Conservation (phyloP, 331 rosid genomes). For the Phaseolus coccineus region DNA sequence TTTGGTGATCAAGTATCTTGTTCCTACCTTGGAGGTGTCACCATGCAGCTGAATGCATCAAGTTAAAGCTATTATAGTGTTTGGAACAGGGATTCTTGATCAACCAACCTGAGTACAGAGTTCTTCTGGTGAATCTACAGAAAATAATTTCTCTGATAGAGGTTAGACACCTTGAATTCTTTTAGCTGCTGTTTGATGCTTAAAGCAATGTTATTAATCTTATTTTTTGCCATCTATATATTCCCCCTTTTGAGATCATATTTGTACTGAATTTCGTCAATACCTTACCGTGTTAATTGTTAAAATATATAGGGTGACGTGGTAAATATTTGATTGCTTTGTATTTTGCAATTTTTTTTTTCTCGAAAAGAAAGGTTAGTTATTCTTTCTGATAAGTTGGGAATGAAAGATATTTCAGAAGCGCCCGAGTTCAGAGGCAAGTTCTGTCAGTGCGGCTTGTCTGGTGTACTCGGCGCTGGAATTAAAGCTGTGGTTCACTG, state of each 20-base stretch:
- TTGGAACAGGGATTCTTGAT: constrained; percentile 49
- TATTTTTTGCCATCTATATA: constrained; percentile 36
- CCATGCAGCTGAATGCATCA: constrained; percentile 39
- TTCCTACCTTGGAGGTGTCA: constrained; percentile 44
- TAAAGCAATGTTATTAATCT: constrained; percentile 39
- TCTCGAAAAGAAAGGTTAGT: constrained; percentile 16
- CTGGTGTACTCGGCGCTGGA: constrained; percentile 3
- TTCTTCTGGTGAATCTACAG: constrained; percentile 44
- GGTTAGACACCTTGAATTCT: constrained; percentile 48
- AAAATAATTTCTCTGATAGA: constrained; percentile 45
- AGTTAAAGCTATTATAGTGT: constrained; percentile 32
- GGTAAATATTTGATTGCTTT: constrained; percentile 38
- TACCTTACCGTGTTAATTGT: constrained; percentile 41
- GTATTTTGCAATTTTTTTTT: constrained; percentile 11
- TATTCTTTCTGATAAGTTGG: constrained; percentile 32
- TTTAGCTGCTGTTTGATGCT: constrained; percentile 44
- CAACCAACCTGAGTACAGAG: constrained; percentile 42
- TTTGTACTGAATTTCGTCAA: constrained; percentile 35
- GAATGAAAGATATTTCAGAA: constrained; percentile 33
- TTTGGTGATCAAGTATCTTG: constrained; percentile 48
- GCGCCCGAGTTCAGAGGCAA: constrained; percentile 21
- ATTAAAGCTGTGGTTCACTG: constrained; percentile 5
- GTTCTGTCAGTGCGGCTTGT: background rate
- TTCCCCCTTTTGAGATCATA: constrained; percentile 9
- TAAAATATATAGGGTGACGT: constrained; percentile 35